Evolutionary conservation across 345 rosid species (phyloP), one percentile per base, ranked within the genome.

Genomic region (Syzygium grande): DNA sequence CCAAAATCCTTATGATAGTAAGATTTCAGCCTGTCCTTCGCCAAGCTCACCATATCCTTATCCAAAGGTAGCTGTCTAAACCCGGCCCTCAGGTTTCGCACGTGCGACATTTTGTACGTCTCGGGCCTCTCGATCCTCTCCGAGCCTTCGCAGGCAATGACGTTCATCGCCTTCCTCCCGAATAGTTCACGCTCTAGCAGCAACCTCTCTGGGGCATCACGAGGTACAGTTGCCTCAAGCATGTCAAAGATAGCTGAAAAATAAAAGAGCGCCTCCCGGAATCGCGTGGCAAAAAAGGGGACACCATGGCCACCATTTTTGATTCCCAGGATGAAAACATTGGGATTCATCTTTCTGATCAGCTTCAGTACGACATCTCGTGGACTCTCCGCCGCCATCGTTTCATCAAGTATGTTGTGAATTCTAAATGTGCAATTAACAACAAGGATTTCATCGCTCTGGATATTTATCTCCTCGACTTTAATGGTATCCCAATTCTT

Each of bases 51-150:
- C 51, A 91, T 88, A 59, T 91, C 91, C 52, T 38, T 51, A 88
- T 89, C 87, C 87, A 91, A 86, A 9, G 92, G 93, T 51, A 90
- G 90, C 84, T 87, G 93, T 86, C 55, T 87, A 84, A 92, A 92
- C 85, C 93, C 93, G 7, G 91, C 91, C 86, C 93, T 89, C 41
- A 25, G 68, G 52, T 41, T 85, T 80, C 92, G 90, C 29, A 79
- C 53, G 9, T 92, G 91, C 84, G 89, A 92, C 43, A 88, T 90
- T 89, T 87, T 92, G 92, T 91, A 92, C 52, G 91, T 90, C 89
- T 92, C 92, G 21, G 93, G 93, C 92, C 97, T 94, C 58, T 94
- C 97, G 3, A 92, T 87, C 90, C 96, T 91, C 88, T 93, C 92
- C 0, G 86, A 68, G 49, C 94, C 96, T 88, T 94, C 96, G 34